Percentiles rank a stretch among this genome's conserved stretches.
phyloP scores from a whole-genome alignment of 2,329 filamentous ascomycete genomes.

The Mycocentrospora acerina region DNA sequence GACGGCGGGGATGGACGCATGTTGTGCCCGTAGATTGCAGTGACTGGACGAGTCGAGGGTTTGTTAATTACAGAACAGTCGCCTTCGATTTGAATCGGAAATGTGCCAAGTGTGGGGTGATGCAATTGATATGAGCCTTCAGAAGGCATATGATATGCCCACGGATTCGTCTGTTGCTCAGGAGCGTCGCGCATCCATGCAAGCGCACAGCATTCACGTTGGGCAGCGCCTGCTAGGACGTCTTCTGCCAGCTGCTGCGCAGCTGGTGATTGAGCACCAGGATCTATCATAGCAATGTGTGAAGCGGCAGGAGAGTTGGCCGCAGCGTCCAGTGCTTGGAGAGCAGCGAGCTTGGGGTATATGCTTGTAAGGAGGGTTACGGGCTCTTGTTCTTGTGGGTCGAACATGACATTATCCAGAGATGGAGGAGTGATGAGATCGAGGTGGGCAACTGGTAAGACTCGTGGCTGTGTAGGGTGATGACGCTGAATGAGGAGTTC shows the following conservation, averaged over 20 bases:
- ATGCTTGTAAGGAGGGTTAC: constrained; percentile 44
- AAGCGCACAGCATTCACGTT: constrained; percentile 68
- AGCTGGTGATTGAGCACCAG: constrained; percentile 63
- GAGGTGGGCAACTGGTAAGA: constrained; percentile 44
- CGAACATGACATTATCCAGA: constrained; percentile 24
- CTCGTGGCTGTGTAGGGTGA: constrained; percentile 41
- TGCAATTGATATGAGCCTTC: constrained; percentile 48
- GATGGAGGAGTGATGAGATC: constrained; percentile 42
- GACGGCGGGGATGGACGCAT: constrained; percentile 41
- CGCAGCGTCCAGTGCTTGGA: constrained; percentile 48
- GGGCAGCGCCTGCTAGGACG: constrained; percentile 62
- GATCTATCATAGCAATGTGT: constrained; percentile 66
- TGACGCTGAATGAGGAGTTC: constrained; percentile 42
- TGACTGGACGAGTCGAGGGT: constrained; percentile 41
- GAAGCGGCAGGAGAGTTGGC: constrained; percentile 48
- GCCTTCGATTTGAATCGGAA: constrained; percentile 47
- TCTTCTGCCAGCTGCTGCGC: constrained; percentile 62
- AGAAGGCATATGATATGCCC: constrained; percentile 39
- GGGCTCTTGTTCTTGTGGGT: constrained; percentile 33
- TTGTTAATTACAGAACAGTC: constrained; percentile 43
- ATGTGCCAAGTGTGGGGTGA: constrained; percentile 48
- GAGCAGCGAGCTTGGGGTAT: constrained; percentile 50
- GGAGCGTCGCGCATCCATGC: constrained; percentile 59
- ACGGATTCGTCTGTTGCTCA: constrained; percentile 39
- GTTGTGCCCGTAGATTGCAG: constrained; percentile 43